Conservation (phyloP, 257 asterid genomes). For the Solanum sparsipilum region DNA sequence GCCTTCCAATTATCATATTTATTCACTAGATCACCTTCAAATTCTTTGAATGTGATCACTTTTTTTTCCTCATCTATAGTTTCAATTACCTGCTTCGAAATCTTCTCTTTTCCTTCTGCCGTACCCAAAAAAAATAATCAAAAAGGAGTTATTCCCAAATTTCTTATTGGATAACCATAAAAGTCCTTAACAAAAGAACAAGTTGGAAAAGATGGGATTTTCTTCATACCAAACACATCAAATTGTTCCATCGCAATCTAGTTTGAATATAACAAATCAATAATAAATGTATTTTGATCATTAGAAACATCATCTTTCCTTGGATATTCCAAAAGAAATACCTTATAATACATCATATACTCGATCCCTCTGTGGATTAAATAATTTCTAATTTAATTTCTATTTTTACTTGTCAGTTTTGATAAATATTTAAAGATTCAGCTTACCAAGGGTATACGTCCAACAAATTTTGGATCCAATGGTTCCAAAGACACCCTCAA, state of each 20-base stretch:
- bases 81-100: not conserved
- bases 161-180: no score
- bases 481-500: not conserved
- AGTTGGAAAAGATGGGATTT: no score
- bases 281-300: no score
- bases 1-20: not conserved
- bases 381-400: no score
- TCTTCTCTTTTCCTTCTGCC: not conserved
- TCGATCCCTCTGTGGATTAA: no score
- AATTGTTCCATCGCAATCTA: not conserved
- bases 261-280: not conserved
- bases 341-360: no score
- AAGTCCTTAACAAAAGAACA: not conserved
- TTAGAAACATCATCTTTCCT: no score
- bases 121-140: not conserved
- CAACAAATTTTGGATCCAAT: constrained; percentile 4
- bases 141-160: not conserved
- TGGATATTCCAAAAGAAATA: no score
- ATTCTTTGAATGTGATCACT: not conserved
- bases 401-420: no score
- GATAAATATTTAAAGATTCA: not conserved
- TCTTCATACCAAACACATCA: not conserved
- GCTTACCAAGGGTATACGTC: constrained; percentile 8
- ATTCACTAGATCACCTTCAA: not conserved
- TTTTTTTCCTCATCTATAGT: not conserved